A percentile compares a stretch with the other conserved stretches of the same genome.
These are phyloP conservation scores for Maudiozyma humilis DNA, from an alignment of 1,139 yeast genomes.

Conservation along the genomic window DNA sequence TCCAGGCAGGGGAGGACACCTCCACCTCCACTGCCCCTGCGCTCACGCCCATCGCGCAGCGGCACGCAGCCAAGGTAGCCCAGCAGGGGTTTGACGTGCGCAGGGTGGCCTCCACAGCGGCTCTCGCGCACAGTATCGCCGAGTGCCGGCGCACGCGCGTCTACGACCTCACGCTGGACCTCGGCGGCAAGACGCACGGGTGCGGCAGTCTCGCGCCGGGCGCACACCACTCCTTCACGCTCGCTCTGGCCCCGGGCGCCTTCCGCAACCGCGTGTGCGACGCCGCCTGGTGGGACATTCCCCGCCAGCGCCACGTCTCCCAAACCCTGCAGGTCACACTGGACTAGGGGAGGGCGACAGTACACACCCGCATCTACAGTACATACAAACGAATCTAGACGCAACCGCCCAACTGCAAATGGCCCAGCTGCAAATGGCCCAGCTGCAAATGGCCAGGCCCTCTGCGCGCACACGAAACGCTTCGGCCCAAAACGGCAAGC, in stretches of 20 bases:
- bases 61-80: not conserved
- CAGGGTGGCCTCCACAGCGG: not conserved
- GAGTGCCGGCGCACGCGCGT: slow-evolving; percentile 14
- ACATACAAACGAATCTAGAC: not conserved
- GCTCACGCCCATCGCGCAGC: not conserved
- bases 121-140: slow-evolving; percentile 6
- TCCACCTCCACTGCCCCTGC: too few species aligned
- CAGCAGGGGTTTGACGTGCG: not conserved
- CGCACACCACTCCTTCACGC: not conserved
- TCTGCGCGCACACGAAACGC: not conserved
- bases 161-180: slow-evolving; percentile 9
- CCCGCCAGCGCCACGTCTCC: not conserved
- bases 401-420: too few species aligned
- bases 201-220: not conserved
- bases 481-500: not conserved
- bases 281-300: slow-evolving; percentile 2
- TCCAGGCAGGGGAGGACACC: too few species aligned
- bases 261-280: slow-evolving; percentile 2
- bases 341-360: too few species aligned
- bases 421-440: too few species aligned
- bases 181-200: not conserved
- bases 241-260: not conserved
- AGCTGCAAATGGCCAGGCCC: too few species aligned
- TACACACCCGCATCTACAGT: too few species aligned
- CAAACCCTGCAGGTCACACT: not conserved